Evolutionary conservation across 1,284 basidiomycete genomes (phyloP), one percentile per base, ranked within the genome.

Genomic region (Ganoderma boninense): DNA sequence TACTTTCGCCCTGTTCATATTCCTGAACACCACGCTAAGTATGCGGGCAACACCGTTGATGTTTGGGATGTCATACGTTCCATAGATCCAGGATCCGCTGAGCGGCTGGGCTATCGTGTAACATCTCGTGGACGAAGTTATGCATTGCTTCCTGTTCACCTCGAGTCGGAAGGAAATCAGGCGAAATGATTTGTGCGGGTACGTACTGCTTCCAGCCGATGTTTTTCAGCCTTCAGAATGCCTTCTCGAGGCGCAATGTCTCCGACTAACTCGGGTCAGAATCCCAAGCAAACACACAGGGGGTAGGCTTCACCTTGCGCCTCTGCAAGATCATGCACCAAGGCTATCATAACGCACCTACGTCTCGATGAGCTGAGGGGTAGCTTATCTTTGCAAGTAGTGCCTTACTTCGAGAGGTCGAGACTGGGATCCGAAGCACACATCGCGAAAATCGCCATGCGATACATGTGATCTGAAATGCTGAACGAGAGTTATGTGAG

Each of bases 391-490:
- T 14, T 29, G 42, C 4, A 42, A 20, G 18, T 2, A 43, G 7
- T 4, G 2, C 76, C 86, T 67, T 73, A 93, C 93, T 93, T 96
- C 52, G 91, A 82, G 10, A 96, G 86, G 79, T 98, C 95, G 10
- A 97, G 86, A 0, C 82, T 85, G 4, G 84, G 65, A 73, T 94
- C 94, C 1, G 90, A 89, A 1, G 87, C 88, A 73, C 96, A 93
- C 89, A 98, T 92, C 0, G 96, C 93, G 60, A 99, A 87, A 29
- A 98, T 82, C 1, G 95, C 93, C 97, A 99, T 99, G 67, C 97
- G 88, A 80, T 98, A 97, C 97, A 98, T 98, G 79, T 99, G 97
- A 80, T 99, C 97, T 4, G 96, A 92, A 72, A 98, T 97, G 75
- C 95, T 97, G 54, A 40, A 7, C 10, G 26, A n/a, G 18, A 29